These are phyloP conservation scores for Albifimbria verrucaria DNA, from an alignment of 2,329 filamentous ascomycete genomes.

Conservation along the genomic window DNA sequence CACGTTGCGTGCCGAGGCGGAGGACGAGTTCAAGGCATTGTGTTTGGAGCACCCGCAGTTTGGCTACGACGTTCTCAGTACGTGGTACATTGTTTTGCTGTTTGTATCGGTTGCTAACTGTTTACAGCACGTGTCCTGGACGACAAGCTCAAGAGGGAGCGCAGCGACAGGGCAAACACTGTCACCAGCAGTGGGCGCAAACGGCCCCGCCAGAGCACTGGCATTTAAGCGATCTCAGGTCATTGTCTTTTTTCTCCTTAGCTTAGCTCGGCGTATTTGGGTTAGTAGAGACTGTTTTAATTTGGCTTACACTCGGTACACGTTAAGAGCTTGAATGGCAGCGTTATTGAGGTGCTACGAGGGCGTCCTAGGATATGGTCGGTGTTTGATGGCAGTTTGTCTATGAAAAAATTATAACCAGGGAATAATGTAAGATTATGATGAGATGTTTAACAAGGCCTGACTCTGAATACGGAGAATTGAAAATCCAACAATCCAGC, in stretches of 20 bases:
- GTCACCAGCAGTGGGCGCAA: conserved; percentile 50
- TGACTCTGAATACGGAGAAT: too few species aligned
- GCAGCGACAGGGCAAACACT: conserved; percentile 57
- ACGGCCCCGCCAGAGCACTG: conserved; percentile 51
- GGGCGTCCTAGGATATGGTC: too few species aligned
- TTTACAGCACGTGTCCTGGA: conserved; percentile 57
- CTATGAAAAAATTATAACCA: too few species aligned
- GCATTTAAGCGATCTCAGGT: conserved; percentile 13
- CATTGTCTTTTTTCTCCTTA: not conserved
- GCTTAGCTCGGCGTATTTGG: too few species aligned
- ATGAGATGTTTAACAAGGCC: too few species aligned
- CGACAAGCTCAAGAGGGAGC: conserved; percentile 64
- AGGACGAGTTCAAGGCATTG: conserved; percentile 77
- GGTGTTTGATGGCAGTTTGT: too few species aligned
- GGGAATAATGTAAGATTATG: too few species aligned
- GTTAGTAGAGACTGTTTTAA: too few species aligned
- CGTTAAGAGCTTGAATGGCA: too few species aligned
- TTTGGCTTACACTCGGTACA: too few species aligned
- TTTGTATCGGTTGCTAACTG: conserved; percentile 6
- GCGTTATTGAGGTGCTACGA: too few species aligned
- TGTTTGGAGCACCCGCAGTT: conserved; percentile 91
- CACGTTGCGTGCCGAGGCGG: conserved; percentile 79
- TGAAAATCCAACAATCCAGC: too few species aligned
- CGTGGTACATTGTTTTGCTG: conserved; percentile 17
- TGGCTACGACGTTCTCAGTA: conserved; percentile 86